These are phyloP conservation scores for Candida sanyaensis DNA, from an alignment of 1,139 yeast genomes.

Conservation along the genomic window DNA sequence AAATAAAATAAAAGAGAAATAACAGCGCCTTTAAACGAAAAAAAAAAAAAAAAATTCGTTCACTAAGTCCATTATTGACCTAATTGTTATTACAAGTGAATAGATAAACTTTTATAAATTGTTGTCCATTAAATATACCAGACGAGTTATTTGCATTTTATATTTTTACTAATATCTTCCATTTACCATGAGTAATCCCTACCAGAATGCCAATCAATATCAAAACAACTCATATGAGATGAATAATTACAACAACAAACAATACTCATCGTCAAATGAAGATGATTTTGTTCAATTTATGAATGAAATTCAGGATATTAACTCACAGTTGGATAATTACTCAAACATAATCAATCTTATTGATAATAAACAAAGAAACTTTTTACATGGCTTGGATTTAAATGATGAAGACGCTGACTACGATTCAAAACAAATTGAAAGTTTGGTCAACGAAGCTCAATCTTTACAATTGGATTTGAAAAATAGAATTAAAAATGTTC, in stretches of 20 bases:
- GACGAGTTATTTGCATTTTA: too few relatives aligned
- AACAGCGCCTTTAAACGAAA: too few relatives aligned
- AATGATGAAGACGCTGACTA: constrained; percentile 77
- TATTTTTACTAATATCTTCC: too few relatives aligned
- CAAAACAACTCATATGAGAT: constrained; percentile 24
- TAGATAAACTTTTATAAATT: too few relatives aligned
- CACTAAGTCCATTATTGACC: too few relatives aligned
- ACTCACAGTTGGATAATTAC: constrained; percentile 79
- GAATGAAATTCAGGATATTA: constrained; percentile 80
- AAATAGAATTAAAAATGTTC: constrained; percentile 73
- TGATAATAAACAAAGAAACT: constrained; percentile 77
- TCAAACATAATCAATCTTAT: constrained; percentile 75
- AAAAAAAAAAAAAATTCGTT: too few relatives aligned
- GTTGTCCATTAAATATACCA: too few relatives aligned
- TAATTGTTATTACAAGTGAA: too few relatives aligned
- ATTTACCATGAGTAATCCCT: constrained; percentile 28
- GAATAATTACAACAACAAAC: constrained; percentile 30
- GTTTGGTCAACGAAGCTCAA: constrained; percentile 75
- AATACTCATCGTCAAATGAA: constrained; percentile 26
- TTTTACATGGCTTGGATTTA: constrained; percentile 74
- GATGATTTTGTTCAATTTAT: constrained; percentile 76
- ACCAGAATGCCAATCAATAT: constrained; percentile 16
- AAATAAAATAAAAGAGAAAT: too few relatives aligned
- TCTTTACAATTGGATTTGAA: constrained; percentile 76
- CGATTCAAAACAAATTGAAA: constrained; percentile 75